Conservation (phyloP, 2,329 filamentous ascomycete species). For the Pseudogymnoascus pannorum region DNA sequence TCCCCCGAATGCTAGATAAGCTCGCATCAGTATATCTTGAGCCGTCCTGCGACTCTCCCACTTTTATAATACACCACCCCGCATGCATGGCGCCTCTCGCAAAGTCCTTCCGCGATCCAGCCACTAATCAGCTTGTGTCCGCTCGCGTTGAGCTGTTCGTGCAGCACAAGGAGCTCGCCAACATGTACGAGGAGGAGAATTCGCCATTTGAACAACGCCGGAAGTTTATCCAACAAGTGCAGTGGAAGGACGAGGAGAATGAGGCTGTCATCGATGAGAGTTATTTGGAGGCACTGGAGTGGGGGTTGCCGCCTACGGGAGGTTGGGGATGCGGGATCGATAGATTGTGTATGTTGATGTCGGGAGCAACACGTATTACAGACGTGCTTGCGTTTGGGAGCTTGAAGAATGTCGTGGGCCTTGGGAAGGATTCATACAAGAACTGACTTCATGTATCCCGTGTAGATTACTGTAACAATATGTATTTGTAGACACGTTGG, state of each 20-base stretch:
- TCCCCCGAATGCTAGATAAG: constrained; percentile 71
- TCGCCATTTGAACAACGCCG: constrained; percentile 75
- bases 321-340: constrained; percentile 96
- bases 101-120: constrained; percentile 73
- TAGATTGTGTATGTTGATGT: constrained; percentile 83
- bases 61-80: constrained; percentile 86
- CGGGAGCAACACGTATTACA: constrained; percentile 68
- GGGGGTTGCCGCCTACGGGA: constrained; percentile 88
- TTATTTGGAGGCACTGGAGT: constrained; percentile 78
- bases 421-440: constrained; percentile 23
- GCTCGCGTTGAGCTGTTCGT: constrained; percentile 83
- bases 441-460: neutral
- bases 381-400: constrained; percentile 88
- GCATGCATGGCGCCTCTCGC: constrained; percentile 85
- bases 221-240: constrained; percentile 64
- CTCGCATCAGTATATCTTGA: constrained; percentile 74
- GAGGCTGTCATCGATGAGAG: constrained; percentile 46
- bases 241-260: constrained; percentile 32
- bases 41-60: constrained; percentile 60
- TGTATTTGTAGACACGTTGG: neutral
- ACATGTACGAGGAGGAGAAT: constrained; percentile 98
- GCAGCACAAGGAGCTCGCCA: constrained; percentile 72
- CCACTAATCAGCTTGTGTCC: constrained; percentile 65
- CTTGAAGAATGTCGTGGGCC: constrained; percentile 58
- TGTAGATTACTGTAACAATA: constrained; percentile 3